Evolutionary conservation across 768 basidiomycete genomes (phyloP).

Genomic region (button mushroom (Agaricus bisporus)): DNA sequence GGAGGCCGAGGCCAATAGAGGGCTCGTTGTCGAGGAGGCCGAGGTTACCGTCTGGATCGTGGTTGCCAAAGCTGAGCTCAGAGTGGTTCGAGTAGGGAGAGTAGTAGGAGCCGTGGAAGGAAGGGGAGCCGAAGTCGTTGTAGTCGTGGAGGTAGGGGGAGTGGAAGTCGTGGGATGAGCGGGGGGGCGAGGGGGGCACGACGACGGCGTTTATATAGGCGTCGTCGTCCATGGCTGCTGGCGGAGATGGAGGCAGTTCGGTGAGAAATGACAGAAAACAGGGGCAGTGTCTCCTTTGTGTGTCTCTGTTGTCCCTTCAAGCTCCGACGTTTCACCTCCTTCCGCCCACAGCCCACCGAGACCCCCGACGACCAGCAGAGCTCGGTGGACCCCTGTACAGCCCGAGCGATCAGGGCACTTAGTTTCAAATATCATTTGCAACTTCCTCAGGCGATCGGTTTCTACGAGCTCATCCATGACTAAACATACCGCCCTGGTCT

Average conservation of each 20-base stretch:
- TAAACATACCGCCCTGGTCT: too few relatives aligned
- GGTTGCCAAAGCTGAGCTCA: conserved; percentile 49
- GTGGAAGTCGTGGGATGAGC: conserved; percentile 14
- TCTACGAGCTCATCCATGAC: too few relatives aligned
- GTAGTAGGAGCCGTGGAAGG: conserved; percentile 47
- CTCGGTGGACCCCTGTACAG: too few relatives aligned
- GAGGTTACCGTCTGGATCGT: conserved; percentile 38
- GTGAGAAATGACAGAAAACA: not conserved
- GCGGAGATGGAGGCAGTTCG: conserved; percentile 2
- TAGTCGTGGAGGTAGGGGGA: conserved; percentile 15
- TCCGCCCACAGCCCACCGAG: not conserved
- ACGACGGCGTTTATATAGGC: conserved; percentile 22
- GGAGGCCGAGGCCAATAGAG: conserved; percentile 23
- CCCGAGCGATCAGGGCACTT: too few relatives aligned
- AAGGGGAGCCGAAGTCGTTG: conserved; percentile 16
- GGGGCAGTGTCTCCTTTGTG: conserved; percentile 9
- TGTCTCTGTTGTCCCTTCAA: conserved; percentile 9
- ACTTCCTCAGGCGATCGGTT: too few relatives aligned
- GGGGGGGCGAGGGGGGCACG: conserved; percentile 21
- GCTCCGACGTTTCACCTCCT: conserved; percentile 5
- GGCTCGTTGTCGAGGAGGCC: conserved; percentile 43
- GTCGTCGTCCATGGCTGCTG: not conserved
- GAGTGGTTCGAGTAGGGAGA: conserved; percentile 66
- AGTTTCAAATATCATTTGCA: too few relatives aligned
- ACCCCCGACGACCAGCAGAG: too few relatives aligned